Base-by-base conservation (phyloP, 192 early-diverging fungal genomes). In the Coemansia sp. region DNA sequence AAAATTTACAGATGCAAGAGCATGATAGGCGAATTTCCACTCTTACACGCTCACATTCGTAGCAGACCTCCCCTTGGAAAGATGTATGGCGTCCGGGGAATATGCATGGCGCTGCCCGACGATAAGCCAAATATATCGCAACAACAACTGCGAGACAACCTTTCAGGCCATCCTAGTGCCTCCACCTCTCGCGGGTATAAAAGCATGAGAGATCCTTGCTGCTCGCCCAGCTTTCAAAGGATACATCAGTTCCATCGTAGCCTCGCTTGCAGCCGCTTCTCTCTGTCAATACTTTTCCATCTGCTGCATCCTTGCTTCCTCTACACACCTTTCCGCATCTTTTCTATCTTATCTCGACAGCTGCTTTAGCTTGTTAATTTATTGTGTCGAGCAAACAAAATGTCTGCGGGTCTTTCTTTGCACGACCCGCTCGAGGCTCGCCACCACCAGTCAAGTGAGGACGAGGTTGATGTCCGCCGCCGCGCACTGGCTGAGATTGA, bases 401-500 rank as follows among this genome's bases (percentile, higher is more conserved):
- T 67, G 62, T 75, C 73, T 34, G 42, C 66, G 18, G 54, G 29
- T 43, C 34, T 15, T 31, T 66, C 69, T 57, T 38, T 72, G 24
- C 62, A 63, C 47, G 70, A 68, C 51, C 70, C 70, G 34, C 70
- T 71, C 10, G 33, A 60, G 24, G 33, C 49, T 8, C 49, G 24
- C 49, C 22, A 42, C 44, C 51, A 52, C 16, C n/a, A 22, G 46
- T n/a, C 43, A 18, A 43, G 10, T n/a, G 44, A 74, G 27, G 68
- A 73, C 24, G 66, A 41, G 5, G 42, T 69, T 18, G 71, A 51
- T 13, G 15, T 68, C 40, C 76, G 76, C 15, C 75, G 66, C 55
- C 54, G 73, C 20, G 80, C 80, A 24, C 76, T 83, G 16, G 72
- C 60, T 6, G 73, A 68, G 22, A 72, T 80, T 38, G 92, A 93